A percentile compares a stretch with the other conserved stretches of the same genome.
Evolutionary conservation across 2,329 filamentous ascomycete species (phyloP).

Genomic region (Spiromastix sp.): DNA sequence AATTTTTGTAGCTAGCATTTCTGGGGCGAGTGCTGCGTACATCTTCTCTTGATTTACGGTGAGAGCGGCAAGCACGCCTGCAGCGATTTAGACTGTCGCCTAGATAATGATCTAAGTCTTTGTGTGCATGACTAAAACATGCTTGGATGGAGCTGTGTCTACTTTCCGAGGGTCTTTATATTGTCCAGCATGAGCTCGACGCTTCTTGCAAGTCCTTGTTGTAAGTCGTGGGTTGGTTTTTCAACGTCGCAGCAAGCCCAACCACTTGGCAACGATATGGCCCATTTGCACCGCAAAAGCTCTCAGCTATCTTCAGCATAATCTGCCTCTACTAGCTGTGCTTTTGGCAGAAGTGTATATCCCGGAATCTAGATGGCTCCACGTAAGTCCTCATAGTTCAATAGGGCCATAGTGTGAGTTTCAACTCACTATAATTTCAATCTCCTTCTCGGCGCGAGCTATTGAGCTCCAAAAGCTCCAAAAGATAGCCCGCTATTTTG

Average conservation of each 20-base stretch:
- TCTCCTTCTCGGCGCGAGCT: slow-evolving; percentile 60
- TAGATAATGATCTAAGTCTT: not conserved
- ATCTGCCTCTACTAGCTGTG: slow-evolving; percentile 31
- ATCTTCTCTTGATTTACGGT: slow-evolving; percentile 63
- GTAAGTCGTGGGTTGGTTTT: slow-evolving; percentile 70
- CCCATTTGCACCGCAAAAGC: slow-evolving; percentile 70
- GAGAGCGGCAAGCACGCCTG: slow-evolving; percentile 67
- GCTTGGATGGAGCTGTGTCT: not conserved
- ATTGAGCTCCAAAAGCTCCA: slow-evolving; percentile 60
- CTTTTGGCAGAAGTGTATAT: slow-evolving; percentile 79
- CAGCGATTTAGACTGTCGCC: slow-evolving; percentile 73
- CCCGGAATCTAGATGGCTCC: slow-evolving; percentile 70
- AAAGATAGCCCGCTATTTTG: slow-evolving; percentile 57
- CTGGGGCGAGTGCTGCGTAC: slow-evolving; percentile 64
- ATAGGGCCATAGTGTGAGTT: not conserved
- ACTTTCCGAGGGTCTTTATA: slow-evolving; percentile 59
- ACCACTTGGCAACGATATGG: slow-evolving; percentile 68
- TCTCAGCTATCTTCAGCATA: slow-evolving; percentile 38
- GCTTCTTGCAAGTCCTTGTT: slow-evolving; percentile 90
- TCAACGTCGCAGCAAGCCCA: slow-evolving; percentile 65
- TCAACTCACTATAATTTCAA: slow-evolving; percentile 46
- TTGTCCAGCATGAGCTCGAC: slow-evolving; percentile 78
- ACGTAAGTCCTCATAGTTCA: not conserved
- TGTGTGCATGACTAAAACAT: not conserved
- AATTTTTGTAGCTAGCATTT: slow-evolving; percentile 62